These are phyloP conservation scores for Wallacemonas sp. DNA, from an alignment of 208 protist genomes.

Conservation along the genomic window DNA sequence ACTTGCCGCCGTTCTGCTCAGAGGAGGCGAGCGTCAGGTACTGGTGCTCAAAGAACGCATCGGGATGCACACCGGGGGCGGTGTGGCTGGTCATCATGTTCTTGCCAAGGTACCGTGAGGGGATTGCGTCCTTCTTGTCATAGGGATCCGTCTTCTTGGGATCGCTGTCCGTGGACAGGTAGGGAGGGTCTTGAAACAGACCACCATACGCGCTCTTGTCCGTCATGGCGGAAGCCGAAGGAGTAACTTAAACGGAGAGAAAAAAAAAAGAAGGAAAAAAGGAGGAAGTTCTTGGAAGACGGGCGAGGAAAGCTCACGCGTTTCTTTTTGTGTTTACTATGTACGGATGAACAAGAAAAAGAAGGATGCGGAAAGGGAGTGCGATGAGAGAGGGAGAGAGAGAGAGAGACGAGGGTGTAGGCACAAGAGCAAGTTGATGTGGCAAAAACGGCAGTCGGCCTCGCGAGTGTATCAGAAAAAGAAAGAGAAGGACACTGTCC, in stretches of 20 bases:
- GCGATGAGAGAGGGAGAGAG: no score
- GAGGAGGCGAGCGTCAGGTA: conserved; percentile 78
- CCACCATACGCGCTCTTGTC: conserved; percentile 83
- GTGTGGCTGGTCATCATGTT: conserved; percentile 50
- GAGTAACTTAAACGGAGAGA: not conserved
- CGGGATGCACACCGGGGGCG: conserved; percentile 42
- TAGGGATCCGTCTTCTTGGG: conserved; percentile 79
- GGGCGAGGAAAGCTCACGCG: no score
- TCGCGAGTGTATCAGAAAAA: no score
- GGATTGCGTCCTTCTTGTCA: conserved; percentile 78
- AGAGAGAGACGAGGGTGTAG: no score
- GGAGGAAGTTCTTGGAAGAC: not conserved
- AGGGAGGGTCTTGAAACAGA: conserved; percentile 84
- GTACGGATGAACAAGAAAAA: not conserved
- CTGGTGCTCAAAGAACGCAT: conserved; percentile 73
- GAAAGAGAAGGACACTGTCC: no score
- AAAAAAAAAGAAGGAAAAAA: conserved; percentile 21
- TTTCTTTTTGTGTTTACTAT: no score
- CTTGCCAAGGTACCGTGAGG: conserved; percentile 83
- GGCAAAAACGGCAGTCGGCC: no score
- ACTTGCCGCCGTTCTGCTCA: conserved; percentile 76
- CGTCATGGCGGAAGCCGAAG: conserved; percentile 39
- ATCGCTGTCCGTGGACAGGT: conserved; percentile 68
- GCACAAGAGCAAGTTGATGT: no score
- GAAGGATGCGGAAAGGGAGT: no score